A percentile compares a stretch with the other conserved stretches of the same genome.
Evolutionary conservation across 345 rosid species (phyloP).

Genomic region (Corymbia maculata): DNA sequence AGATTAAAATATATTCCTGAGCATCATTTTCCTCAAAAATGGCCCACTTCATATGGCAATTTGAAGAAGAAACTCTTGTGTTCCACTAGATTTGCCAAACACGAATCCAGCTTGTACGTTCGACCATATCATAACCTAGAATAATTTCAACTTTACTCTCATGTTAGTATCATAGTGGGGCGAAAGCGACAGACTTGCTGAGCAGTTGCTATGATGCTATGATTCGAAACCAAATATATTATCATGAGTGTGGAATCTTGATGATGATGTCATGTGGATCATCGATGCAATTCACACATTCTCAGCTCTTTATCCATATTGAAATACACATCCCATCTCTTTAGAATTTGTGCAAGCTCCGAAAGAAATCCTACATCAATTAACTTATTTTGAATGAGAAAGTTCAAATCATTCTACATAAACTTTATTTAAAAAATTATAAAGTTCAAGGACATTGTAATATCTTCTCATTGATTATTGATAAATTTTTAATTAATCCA

Average conservation of each 20-base stretch:
- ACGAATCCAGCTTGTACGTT: neutral
- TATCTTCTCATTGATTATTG: neutral
- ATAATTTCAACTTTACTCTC: neutral
- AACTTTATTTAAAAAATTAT: neutral
- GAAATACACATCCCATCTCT: neutral
- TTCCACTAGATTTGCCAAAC: neutral
- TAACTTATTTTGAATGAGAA: neutral
- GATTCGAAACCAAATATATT: neutral
- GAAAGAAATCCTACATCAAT: neutral
- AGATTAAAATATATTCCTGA: neutral
- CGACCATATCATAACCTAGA: neutral
- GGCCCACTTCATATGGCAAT: neutral
- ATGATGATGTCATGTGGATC: neutral
- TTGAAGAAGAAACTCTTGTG: neutral
- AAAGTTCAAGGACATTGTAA: neutral
- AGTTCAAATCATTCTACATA: neutral
- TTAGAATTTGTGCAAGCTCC: neutral
- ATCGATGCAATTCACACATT: neutral
- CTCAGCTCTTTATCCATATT: neutral
- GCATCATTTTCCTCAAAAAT: neutral
- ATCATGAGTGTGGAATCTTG: neutral
- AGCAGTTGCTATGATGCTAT: neutral
- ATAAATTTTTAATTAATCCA: neutral
- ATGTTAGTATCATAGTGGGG: neutral
- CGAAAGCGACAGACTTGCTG: neutral